A percentile compares a stretch with the other conserved stretches of the same genome.
Evolutionary conservation across 441 rosid species (phyloP).

Genomic region (Eutrema salsugineum): DNA sequence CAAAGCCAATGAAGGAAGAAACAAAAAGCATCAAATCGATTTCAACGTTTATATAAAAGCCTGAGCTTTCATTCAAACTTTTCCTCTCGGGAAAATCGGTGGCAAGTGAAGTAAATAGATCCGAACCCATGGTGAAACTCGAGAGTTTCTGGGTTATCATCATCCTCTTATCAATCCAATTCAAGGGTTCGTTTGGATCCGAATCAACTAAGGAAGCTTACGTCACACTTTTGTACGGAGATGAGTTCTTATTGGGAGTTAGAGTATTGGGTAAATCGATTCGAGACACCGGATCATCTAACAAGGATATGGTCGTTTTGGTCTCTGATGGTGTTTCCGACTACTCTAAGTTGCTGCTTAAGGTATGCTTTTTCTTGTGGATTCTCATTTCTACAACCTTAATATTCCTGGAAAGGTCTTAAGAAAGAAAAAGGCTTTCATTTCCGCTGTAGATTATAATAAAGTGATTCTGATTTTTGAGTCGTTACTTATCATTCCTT

Average conservation of each 20-base stretch:
- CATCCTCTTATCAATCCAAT: conserved; percentile 31
- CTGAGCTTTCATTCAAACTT: neutral
- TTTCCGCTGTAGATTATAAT: neutral
- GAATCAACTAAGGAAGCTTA: conserved; percentile 58
- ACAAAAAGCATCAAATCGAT: conserved; percentile 1
- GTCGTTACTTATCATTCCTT: neutral
- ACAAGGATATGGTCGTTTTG: conserved; percentile 77
- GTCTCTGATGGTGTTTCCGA: conserved; percentile 93
- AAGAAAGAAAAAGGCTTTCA: neutral
- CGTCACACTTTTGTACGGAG: conserved; percentile 85
- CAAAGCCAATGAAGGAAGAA: neutral
- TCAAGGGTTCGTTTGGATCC: conserved; percentile 34
- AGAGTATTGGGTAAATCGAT: conserved; percentile 94
- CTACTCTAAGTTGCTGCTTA: conserved; percentile 61
- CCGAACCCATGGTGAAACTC: conserved; percentile 35
- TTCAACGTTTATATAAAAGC: conserved; percentile 17
- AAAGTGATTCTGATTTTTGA: neutral
- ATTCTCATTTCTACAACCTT: neutral
- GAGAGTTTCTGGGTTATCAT: conserved; percentile 26
- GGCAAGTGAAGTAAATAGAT: neutral
- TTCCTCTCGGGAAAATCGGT: conserved; percentile 41
- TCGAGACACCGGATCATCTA: conserved; percentile 73
- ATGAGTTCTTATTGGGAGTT: conserved; percentile 93
- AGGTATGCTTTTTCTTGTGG: conserved; percentile 41
- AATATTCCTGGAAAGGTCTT: neutral